Conservation (phyloP, 2,329 filamentous ascomycete genomes). For the Gaeumannomyces sp. region DNA sequence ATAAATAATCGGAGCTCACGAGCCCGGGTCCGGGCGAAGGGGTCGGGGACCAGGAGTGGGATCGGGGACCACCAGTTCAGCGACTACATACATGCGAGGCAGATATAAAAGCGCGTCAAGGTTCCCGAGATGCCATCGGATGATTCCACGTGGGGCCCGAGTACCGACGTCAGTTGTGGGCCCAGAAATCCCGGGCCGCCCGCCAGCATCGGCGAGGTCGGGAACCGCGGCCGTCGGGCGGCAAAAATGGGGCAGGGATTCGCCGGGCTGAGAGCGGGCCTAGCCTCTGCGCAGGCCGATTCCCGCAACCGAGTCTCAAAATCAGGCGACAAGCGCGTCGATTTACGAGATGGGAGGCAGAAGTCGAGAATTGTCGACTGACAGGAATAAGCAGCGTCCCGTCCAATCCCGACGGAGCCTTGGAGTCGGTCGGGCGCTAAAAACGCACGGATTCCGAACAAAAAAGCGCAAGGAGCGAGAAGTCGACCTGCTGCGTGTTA, state of each 20-base stretch:
- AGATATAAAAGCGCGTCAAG: neutral
- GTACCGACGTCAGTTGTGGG: neutral
- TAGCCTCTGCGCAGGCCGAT: neutral
- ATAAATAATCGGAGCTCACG: neutral
- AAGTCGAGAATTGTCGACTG: no score
- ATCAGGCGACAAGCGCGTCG: neutral
- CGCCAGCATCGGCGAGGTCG: neutral
- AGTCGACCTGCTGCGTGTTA: neutral
- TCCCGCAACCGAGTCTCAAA: neutral
- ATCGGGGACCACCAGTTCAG: neutral
- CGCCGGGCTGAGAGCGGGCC: neutral
- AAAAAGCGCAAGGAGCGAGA: neutral
- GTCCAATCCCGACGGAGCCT: no score
- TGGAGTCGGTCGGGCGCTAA: no score
- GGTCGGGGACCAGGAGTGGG: neutral
- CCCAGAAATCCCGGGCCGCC: no score
- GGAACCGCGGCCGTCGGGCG: neutral
- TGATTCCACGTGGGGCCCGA: neutral
- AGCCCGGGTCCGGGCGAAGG: neutral
- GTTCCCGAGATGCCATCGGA: neutral
- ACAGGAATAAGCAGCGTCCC: neutral
- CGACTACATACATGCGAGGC: neutral
- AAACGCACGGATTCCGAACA: no score
- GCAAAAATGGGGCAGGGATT: neutral
- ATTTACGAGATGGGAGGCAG: neutral